Evolutionary conservation across 73 alveolate genomes (phyloP), one percentile per base, ranked within the genome.

Genomic region (Breviolum minutum): DNA sequence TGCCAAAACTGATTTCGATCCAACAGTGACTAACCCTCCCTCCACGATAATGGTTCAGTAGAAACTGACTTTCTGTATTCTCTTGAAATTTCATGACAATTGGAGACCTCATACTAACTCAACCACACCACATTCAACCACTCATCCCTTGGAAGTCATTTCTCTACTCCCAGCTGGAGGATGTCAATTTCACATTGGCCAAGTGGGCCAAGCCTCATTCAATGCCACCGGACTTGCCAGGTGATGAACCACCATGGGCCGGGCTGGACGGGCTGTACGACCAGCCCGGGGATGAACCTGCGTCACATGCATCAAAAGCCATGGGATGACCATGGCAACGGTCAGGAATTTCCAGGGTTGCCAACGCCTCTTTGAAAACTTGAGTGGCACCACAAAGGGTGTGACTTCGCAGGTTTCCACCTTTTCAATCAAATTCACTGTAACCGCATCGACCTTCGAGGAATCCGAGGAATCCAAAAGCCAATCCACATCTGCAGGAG

Each of bases 311-410:
- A 71, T 71, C 81, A 71, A 22, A 30, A 71, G 81, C 81, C 81
- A 71, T 22, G 81, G 81, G 19, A 71, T 54, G 26, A 71, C 81
- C 81, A 71, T 71, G 81, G 81, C 81, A n/a, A 71, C 81, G 30
- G 81, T 71, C 40, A 71, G 20, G 63, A 76, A n/a, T 7, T 20
- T 9, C 85, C 85, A 76, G 16, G 85, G 60, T n/a, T 76, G 60
- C 62, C 85, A n/a, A 27, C 60, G 85, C 54, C 54, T 40, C 54
- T 40, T 40, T 40, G 54, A 40, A 40, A 40, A 40, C 54, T 40
- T 40, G 54, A 40, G 54, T 40, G 54, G 54, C 54, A 40, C 54
- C 54, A 40, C 54, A 40, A 40, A 40, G 54, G 54, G 54, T 40
- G 54, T 40, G 54, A 40, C 54, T 40, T 40, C 54, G 54, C 54